Conservation (phyloP, 2,329 filamentous ascomycete species). For the Sporothrix pseudoabietina region DNA sequence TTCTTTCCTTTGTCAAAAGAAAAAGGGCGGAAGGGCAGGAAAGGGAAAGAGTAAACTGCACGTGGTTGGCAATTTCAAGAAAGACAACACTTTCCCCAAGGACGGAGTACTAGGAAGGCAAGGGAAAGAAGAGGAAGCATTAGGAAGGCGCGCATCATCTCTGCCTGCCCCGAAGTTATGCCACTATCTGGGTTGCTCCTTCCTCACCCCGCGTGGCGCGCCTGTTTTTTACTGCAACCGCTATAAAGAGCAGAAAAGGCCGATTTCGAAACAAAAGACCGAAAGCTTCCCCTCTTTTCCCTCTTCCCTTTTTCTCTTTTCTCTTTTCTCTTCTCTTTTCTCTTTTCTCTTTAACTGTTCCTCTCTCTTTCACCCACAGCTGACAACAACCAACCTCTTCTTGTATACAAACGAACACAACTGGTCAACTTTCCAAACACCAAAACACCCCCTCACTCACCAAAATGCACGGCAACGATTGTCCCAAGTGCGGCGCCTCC, state of each 20-base stretch:
- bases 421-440: neutral
- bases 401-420: neutral
- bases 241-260: neutral
- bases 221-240: neutral
- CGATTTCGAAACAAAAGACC: conserved; percentile 14
- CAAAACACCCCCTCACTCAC: neutral
- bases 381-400: neutral
- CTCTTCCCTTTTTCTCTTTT: neutral
- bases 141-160: neutral
- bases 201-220: conserved; percentile 22
- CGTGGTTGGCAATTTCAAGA: neutral
- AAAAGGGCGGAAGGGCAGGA: neutral
- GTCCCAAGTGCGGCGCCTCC: conserved; percentile 60
- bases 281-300: conserved; percentile 21
- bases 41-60: neutral
- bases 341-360: neutral
- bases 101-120: neutral
- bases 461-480: conserved; percentile 50
- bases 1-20: neutral
- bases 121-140: neutral
- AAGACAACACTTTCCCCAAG: neutral
- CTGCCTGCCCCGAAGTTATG: neutral
- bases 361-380: neutral
- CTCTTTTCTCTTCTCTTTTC: neutral
- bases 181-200: neutral